These are phyloP conservation scores for Boechera retrofracta DNA, from an alignment of 345 rosid genomes.

Conservation along the genomic window DNA sequence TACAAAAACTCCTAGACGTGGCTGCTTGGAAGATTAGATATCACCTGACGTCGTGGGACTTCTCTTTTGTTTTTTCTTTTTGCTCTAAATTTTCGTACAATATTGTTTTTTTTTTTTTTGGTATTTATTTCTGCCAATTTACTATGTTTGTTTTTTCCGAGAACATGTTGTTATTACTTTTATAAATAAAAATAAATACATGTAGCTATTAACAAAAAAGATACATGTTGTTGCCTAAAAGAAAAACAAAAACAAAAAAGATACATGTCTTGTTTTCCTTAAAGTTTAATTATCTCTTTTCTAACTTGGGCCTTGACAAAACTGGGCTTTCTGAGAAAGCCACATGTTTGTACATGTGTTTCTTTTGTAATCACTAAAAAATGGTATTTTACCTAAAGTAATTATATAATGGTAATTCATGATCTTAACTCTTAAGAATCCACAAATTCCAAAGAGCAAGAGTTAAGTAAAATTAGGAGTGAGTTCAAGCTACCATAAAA, in stretches of 20 bases:
- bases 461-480: neutral
- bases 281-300: neutral
- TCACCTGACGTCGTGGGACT: conserved; percentile 39
- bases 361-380: neutral
- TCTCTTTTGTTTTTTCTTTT: neutral
- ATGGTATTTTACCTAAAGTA: neutral
- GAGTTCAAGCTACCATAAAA: neutral
- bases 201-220: neutral
- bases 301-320: conserved; percentile 19
- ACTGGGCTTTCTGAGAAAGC: conserved; percentile 12
- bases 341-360: neutral
- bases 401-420: neutral
- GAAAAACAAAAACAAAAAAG: too few relatives aligned
- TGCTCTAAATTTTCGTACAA: neutral
- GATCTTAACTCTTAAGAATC: neutral
- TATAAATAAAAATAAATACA: neutral
- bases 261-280: neutral
- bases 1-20: conserved; percentile 35
- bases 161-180: neutral
- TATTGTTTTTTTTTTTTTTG: neutral
- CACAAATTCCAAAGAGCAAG: neutral
- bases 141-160: neutral
- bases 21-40: conserved; percentile 39
- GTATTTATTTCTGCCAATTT: neutral
- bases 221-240: too few relatives aligned